Base-by-base conservation (phyloP, 2,329 filamentous ascomycete genomes). In the Colletotrichum siamense region DNA sequence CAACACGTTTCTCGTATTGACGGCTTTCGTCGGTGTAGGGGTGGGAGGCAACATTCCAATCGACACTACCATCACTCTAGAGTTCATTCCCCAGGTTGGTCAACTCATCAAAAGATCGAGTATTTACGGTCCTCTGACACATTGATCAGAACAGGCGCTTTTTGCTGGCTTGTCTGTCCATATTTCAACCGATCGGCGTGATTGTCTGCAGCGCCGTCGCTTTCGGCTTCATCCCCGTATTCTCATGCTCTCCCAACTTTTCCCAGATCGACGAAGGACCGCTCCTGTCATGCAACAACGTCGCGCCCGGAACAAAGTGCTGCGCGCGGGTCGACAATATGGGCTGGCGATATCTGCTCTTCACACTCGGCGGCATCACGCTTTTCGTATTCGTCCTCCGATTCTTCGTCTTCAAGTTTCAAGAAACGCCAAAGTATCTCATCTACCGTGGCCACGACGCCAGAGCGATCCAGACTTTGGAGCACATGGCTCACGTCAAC, bases 291-390 rank as follows among this genome's bases (percentile, higher is more conserved):
- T 91, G 90, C 79, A 83, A 82, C 10, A 82, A 78, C 0, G 83
- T 82, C 3, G 67, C 78, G 0, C 18, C 78, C 0, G 82, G 81
- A 8, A 75, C 67, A 52, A 72, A 79, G 18, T 85, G 83, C 77
- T 86, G 84, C 68, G 78, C 82, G 5, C 81, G 79, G 61, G 44
- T 79, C 30, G 81, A 87, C 67, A 92, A 92, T 77, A 89, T 90
- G 86, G 91, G 91, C 3, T 92, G 91, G 91, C 82, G 91, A 52
- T 92, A 92, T 79, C 89, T 90, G 57, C 82, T 91, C 78, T 86
- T 91, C 70, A 83, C 86, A 8, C 88, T 92, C 82, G 91, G 91
- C 8, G 88, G 86, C 1, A 84, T 92, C 13, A 87, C 90, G 0
- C 84, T 92, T 71, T 77, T 89, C 59, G 89, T 92, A 84, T 92